phyloP scores from a whole-genome alignment of 129 eudicot species.

The Flaveria linearis region DNA sequence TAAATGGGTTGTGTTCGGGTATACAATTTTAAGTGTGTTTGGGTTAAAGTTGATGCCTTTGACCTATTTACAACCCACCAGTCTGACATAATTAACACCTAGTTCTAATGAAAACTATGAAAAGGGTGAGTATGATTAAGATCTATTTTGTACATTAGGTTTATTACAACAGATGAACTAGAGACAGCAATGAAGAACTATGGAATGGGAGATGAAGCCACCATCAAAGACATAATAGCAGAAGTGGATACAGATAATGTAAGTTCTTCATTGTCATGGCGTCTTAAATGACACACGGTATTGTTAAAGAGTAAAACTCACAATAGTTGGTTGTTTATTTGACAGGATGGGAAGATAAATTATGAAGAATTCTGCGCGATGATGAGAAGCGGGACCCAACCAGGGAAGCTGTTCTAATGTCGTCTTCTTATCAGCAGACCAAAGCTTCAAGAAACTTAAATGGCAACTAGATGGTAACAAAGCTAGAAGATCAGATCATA shows the following conservation, averaged over 20 bases:
- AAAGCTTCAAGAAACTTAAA: conserved; percentile 19
- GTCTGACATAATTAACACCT: not conserved
- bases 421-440: conserved; percentile 9
- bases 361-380: conserved; percentile 70
- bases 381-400: conserved; percentile 79
- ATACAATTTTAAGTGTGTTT: not conserved
- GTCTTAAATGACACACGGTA: not conserved
- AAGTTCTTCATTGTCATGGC: conserved; percentile 28
- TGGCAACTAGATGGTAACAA: conserved; percentile 15
- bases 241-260: conserved; percentile 97
- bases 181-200: conserved; percentile 82
- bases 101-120: not conserved
- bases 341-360: conserved; percentile 84
- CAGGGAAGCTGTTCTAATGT: conserved; percentile 50
- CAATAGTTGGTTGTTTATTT: not conserved
- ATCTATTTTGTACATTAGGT: conserved; percentile 37
- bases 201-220: conserved; percentile 78
- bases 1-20: not conserved
- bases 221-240: conserved; percentile 77
- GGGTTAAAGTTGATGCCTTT: not conserved
- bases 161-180: conserved; percentile 84
- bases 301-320: conserved; percentile 9
- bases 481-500: conserved; percentile 20
- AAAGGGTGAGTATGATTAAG: conserved; percentile 10
- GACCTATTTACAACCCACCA: not conserved